These are phyloP conservation scores for Musa beccarii DNA, from an alignment of 176 grass and related monocot species.

Conservation along the genomic window DNA sequence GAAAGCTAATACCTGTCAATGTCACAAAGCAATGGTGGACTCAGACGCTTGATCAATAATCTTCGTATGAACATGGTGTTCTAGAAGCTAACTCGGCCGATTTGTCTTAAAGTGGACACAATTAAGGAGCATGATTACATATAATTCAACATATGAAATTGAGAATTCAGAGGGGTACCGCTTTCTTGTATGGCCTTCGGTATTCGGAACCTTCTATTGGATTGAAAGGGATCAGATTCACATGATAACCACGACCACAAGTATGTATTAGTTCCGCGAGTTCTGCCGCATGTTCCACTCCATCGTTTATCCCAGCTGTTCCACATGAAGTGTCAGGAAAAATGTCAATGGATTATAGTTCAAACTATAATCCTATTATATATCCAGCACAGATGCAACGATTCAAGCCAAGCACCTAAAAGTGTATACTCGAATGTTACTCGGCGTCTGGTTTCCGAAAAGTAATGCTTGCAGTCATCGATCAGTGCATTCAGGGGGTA, in stretches of 20 bases:
- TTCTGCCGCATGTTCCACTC: constrained; percentile 57
- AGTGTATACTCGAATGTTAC: constrained; percentile 93
- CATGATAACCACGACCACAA: constrained; percentile 74
- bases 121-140: neutral
- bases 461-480: constrained; percentile 82
- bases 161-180: constrained; percentile 27
- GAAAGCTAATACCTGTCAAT: constrained; percentile 59
- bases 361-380: neutral
- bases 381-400: neutral
- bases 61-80: neutral
- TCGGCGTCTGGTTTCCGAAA: constrained; percentile 60
- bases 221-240: constrained; percentile 94
- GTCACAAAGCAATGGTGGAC: neutral
- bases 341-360: constrained; percentile 2
- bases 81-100: neutral
- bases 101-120: neutral
- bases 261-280: constrained; percentile 49
- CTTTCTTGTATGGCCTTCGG: constrained; percentile 90
- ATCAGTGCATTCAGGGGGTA: constrained; percentile 78
- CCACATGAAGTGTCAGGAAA: neutral
- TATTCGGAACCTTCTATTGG: constrained; percentile 87
- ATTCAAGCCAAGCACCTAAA: constrained; percentile 40
- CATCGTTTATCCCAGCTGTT: constrained; percentile 81
- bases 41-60: too few relatives aligned
- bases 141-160: neutral